Evolutionary conservation across 2,329 filamentous ascomycete genomes (phyloP).

Genomic region (Colletotrichum coccodes): DNA sequence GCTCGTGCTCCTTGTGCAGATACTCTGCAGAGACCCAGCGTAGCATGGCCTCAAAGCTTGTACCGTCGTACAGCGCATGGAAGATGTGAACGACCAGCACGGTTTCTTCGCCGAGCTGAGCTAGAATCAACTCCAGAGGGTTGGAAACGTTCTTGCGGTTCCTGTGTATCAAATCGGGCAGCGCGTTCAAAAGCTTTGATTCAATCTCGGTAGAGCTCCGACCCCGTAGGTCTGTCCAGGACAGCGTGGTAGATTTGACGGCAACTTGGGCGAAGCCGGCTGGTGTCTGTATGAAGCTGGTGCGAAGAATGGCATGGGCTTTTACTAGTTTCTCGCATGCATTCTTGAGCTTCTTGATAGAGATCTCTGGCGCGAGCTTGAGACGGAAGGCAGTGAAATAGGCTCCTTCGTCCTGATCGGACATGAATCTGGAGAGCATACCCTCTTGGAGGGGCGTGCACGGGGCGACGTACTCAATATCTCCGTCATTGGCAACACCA

Average conservation of each 20-base stretch:
- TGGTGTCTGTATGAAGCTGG: constrained; percentile 75
- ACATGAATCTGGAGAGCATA: constrained; percentile 78
- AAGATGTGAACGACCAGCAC: constrained; percentile 77
- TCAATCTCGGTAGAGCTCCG: constrained; percentile 43
- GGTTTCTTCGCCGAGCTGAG: constrained; percentile 40
- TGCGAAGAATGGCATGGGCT: constrained; percentile 74
- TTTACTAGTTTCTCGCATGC: constrained; percentile 68
- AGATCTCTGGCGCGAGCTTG: constrained; percentile 55
- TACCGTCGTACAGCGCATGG: constrained; percentile 89
- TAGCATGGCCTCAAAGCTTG: constrained; percentile 77
- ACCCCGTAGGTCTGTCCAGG: constrained; percentile 53
- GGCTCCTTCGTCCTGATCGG: constrained; percentile 59
- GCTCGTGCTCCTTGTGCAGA: constrained; percentile 36
- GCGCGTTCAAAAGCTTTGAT: constrained; percentile 45
- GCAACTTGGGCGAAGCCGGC: constrained; percentile 84
- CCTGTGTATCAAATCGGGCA: constrained; percentile 61
- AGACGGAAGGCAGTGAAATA: constrained; percentile 86
- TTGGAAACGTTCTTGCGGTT: constrained; percentile 60
- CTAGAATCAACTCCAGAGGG: constrained; percentile 63
- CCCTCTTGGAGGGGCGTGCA: constrained; percentile 90
- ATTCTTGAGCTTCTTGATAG: constrained; percentile 56
- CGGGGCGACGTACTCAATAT: constrained; percentile 80
- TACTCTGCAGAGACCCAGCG: constrained; percentile 66
- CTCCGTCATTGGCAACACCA: constrained; percentile 35
- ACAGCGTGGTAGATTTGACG: constrained; percentile 51